phyloP scores from a whole-genome alignment of 202 grass and related monocot species.

The Hordeum pubiflorum region DNA sequence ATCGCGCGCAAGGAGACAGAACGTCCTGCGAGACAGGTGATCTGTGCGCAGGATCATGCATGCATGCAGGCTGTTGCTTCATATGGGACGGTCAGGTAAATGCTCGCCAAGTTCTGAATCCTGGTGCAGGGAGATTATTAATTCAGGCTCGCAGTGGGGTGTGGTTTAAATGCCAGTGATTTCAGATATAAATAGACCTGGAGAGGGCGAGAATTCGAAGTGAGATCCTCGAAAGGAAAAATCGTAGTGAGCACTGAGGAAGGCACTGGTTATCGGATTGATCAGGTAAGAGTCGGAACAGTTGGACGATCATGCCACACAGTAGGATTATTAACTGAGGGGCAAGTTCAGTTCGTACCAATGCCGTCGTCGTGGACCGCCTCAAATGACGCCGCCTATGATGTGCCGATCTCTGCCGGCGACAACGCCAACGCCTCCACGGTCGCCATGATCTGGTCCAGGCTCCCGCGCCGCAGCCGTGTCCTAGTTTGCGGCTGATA shows the following conservation, averaged over 20 bases:
- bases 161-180: not conserved
- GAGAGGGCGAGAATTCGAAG: not conserved
- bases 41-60: no score
- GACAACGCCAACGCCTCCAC: not conserved
- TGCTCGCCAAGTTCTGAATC: not conserved
- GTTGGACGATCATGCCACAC: not conserved
- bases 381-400: not conserved
- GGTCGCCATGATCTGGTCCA: not conserved
- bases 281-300: not conserved
- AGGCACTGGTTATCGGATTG: not conserved
- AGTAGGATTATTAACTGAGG: not conserved
- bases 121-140: not conserved
- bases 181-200: not conserved
- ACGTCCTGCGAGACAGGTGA: not conserved
- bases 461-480: no score
- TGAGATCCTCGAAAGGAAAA: not conserved
- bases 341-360: not conserved
- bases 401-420: not conserved
- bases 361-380: not conserved
- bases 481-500: no score
- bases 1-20: constrained; percentile 23
- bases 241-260: no score
- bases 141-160: not conserved
- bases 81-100: not conserved
- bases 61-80: not conserved